Percentiles rank a stretch among this genome's conserved stretches.
phyloP scores from a whole-genome alignment of 192 early-diverging fungal genomes.

The Paraglomus occultum region DNA sequence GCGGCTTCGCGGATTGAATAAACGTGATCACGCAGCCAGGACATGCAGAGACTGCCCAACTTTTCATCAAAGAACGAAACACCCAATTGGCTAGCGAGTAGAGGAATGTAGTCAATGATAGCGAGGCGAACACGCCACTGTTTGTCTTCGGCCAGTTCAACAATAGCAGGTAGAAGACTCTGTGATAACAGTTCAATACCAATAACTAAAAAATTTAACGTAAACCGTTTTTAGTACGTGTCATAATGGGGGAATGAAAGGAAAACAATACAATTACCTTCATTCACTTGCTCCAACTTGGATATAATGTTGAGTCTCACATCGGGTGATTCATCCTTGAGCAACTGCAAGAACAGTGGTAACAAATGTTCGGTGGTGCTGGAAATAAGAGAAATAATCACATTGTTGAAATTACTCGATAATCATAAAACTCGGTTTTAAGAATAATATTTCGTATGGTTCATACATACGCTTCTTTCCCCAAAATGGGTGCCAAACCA shows the following conservation, averaged over 20 bases:
- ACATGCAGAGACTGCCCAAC: constrained; percentile 92
- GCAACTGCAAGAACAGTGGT: constrained; percentile 92
- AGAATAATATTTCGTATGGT: constrained; percentile 10
- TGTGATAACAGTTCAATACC: constrained; percentile 98
- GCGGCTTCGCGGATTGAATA: constrained; percentile 98
- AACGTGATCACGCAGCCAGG: constrained; percentile 96
- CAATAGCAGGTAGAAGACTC: constrained; percentile 94
- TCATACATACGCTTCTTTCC: constrained; percentile 76
- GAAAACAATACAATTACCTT: constrained; percentile 47
- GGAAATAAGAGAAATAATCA: constrained; percentile 8
- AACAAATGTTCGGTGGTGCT: constrained; percentile 93
- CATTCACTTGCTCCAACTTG: constrained; percentile 94
- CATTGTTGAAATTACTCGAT: neutral
- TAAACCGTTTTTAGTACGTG: constrained; percentile 4
- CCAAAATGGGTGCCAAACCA: constrained; percentile 91
- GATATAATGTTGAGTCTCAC: constrained; percentile 99
- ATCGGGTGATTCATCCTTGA: constrained; percentile 97
- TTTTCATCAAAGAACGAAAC: constrained; percentile 97
- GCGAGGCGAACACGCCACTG: constrained; percentile 99
- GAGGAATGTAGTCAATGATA: constrained; percentile 98
- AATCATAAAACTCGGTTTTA: neutral
- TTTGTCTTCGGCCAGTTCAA: constrained; percentile 99
- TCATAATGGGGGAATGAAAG: neutral
- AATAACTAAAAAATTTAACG: constrained; percentile 55
- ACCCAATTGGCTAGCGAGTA: constrained; percentile 95